Evolutionary conservation across 352 stramenopile genomes (phyloP), one percentile per base, ranked within the genome.

Genomic region (Blastocystis sp.): DNA sequence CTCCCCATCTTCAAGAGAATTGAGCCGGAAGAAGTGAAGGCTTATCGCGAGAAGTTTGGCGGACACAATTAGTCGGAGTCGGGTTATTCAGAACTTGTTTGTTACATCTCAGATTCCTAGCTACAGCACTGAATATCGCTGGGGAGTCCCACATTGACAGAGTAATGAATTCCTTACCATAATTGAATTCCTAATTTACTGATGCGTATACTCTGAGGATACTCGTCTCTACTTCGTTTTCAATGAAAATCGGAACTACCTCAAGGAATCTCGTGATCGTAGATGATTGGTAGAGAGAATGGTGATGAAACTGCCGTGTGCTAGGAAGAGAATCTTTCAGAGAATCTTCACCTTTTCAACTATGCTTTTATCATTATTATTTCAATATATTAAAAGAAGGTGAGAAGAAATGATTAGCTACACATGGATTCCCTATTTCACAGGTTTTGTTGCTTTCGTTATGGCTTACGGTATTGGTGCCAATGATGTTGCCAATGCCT

Each of bases 401-500:
- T 69, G 60, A 60, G 33, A 22, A 60, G 33, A n/a, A 22, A 82
- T 82, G 53, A 42, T 82, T 69, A 69, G 2, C 33, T 82, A 82
- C 40, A 82, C 73, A 22, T 82, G 73, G 73, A 82, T 82, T 54
- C 73, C 73, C 57, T 69, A 69, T 33, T 82, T 82, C 57, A 69
- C 73, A 7, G 73, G 73, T 54, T 35, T 69, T 69, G 73, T 82
- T 9, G 73, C 73, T 27, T 82, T 82, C 73, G 27, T 66, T 11
- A 82, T 82, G 73, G 73, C 73, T 42, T 82, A 82, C 40, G 73
- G 73, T 60, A 82, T 82, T 69, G 92, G 92, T 6, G 92, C 91
- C 13, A 93, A 94, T 79, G 92, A 94, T 90, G 92, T 91, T 11
- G 90, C 91, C 27, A 94, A 93, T 40, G 89, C 91, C 19, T 93